phyloP scores from a whole-genome alignment of 768 basidiomycete species.

The Lentinula raphanica region DNA sequence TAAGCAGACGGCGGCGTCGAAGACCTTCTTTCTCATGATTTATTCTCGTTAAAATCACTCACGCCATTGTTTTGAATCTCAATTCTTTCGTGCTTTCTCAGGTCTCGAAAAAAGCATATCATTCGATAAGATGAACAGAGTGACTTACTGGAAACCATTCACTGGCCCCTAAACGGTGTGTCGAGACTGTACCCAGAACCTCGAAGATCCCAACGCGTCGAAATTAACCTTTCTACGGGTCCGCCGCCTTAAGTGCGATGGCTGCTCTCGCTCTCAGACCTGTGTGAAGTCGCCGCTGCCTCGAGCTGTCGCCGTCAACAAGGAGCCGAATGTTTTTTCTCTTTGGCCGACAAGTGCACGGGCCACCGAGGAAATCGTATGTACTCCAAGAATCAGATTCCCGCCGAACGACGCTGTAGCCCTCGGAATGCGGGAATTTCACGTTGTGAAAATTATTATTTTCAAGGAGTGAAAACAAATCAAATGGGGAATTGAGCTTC shows the following conservation, averaged over 20 bases:
- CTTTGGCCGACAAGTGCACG: not conserved
- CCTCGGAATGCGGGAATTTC: not conserved
- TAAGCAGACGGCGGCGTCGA: not conserved
- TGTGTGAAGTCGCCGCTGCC: not conserved
- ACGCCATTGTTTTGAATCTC: not conserved
- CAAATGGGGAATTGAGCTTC: not conserved
- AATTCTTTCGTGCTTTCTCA: not conserved
- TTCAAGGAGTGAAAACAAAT: not conserved
- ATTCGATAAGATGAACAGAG: not conserved
- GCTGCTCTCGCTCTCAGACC: not conserved
- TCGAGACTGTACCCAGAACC: not conserved
- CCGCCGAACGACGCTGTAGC: not conserved
- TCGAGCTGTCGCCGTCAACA: not conserved
- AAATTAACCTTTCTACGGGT: not conserved
- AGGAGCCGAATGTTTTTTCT: not conserved
- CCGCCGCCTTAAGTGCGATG: not conserved
- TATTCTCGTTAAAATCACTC: not conserved
- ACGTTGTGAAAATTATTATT: not conserved
- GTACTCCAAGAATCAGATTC: not conserved
- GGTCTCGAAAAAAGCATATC: not conserved
- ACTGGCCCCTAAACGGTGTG: not conserved
- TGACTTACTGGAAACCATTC: not conserved
- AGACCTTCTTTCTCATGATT: not conserved
- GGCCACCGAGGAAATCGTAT: not conserved
- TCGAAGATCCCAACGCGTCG: not conserved